Evolutionary conservation across 495 filamentous ascomycete species (phyloP).

Genomic region (Rostrohypoxylon terebratum): DNA sequence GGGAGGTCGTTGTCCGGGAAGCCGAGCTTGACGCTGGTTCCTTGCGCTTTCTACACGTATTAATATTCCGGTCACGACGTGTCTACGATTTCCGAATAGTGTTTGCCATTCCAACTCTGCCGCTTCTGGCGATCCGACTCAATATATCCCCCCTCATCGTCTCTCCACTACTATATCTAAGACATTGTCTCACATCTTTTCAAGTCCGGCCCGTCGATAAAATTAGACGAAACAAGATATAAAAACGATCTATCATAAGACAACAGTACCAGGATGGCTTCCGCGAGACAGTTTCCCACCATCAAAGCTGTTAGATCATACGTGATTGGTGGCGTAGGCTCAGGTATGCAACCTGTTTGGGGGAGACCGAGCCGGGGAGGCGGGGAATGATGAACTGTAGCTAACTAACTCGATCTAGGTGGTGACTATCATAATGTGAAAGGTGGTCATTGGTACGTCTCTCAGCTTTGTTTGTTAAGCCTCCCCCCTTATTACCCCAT

Average conservation of each 20-base stretch:
- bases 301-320: conserved; percentile 86
- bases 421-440: conserved; percentile 97
- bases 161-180: not conserved
- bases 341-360: conserved; percentile 58
- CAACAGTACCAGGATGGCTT: conserved; percentile 52
- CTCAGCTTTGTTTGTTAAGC: not conserved
- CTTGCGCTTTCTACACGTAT: conserved; percentile 17
- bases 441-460: conserved; percentile 80
- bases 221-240: not conserved
- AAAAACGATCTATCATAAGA: conserved; percentile 11
- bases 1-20: conserved; percentile 37
- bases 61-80: conserved; percentile 24
- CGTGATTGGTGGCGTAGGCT: conserved; percentile 86
- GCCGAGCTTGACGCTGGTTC: conserved; percentile 39
- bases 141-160: not conserved
- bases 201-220: not conserved
- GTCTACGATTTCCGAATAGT: not conserved
- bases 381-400: conserved; percentile 18
- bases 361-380: conserved; percentile 1
- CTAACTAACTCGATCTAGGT: conserved; percentile 49
- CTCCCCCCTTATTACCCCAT: not conserved
- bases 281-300: conserved; percentile 68
- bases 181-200: not conserved
- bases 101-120: conserved; percentile 14
- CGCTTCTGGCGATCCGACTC: not conserved